phyloP scores from a whole-genome alignment of 768 basidiomycete species.

The Lentinula guzmanii region DNA sequence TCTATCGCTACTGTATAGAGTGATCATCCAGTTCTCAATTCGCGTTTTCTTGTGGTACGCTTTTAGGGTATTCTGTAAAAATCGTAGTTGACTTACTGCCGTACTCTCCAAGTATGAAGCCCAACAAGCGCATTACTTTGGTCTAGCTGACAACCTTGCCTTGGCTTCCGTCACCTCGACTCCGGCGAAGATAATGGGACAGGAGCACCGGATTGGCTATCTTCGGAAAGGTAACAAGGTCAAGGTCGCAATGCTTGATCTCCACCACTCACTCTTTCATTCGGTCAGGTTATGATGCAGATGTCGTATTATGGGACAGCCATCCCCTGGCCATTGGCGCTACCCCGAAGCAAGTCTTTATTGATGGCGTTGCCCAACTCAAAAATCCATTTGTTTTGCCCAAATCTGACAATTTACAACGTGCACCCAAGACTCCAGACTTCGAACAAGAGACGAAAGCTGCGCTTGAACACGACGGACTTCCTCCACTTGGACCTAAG shows the following conservation, averaged over 20 bases:
- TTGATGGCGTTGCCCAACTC: constrained; percentile 78
- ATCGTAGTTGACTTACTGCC: constrained; percentile 8
- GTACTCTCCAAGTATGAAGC: constrained; percentile 46
- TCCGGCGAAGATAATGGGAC: constrained; percentile 64
- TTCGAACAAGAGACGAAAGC: constrained; percentile 52
- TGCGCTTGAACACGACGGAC: constrained; percentile 53
- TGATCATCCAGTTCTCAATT: constrained; percentile 57
- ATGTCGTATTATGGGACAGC: constrained; percentile 71
- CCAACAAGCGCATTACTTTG: constrained; percentile 71
- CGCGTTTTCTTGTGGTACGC: constrained; percentile 50
- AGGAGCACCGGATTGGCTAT: constrained; percentile 75
- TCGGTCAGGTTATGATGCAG: constrained; percentile 60
- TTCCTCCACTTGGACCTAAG: constrained; percentile 52
- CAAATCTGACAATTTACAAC: constrained; percentile 54
- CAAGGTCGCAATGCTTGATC: background rate
- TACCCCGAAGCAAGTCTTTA: constrained; percentile 75
- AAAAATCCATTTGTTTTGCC: constrained; percentile 31
- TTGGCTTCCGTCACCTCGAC: constrained; percentile 66
- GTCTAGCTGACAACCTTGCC: constrained; percentile 58
- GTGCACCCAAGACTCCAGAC: constrained; percentile 48
- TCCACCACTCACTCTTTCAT: background rate
- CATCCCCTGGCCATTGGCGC: constrained; percentile 77
- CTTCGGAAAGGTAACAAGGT: constrained; percentile 41
- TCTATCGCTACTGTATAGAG: constrained; percentile 29
- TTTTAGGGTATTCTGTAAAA: too few species aligned